Evolutionary conservation across 169 alveolate genomes (phyloP).

Genomic region (Besnoitia besnoiti): DNA sequence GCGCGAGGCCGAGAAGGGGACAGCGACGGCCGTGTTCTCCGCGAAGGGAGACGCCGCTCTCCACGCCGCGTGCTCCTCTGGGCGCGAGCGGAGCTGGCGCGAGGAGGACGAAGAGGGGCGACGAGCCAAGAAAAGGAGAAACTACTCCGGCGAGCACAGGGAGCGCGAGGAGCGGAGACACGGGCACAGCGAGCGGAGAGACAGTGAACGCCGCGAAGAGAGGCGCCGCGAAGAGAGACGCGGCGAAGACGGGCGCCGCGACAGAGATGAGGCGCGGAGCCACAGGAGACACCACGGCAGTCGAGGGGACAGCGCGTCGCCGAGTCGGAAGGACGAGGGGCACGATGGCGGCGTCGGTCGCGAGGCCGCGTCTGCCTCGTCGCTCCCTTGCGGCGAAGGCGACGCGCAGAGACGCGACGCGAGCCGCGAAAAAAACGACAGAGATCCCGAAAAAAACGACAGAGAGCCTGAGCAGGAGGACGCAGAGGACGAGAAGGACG

Average conservation of each 20-base stretch:
- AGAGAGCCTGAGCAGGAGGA: not conserved
- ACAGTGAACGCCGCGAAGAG: not conserved
- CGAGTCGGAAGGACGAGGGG: no score
- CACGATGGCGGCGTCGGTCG: no score
- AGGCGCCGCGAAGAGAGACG: not conserved
- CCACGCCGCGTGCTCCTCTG: no score
- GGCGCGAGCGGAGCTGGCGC: no score
- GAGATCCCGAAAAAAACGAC: not conserved
- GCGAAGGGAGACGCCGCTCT: no score
- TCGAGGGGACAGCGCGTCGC: not conserved
- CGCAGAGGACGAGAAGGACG: not conserved
- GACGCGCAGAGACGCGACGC: not conserved
- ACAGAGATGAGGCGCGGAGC: not conserved
- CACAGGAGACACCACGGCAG: not conserved
- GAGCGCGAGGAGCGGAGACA: not conserved
- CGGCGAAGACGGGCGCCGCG: not conserved
- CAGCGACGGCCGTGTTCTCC: conserved; percentile 10
- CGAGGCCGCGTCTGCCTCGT: not conserved
- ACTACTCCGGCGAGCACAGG: not conserved
- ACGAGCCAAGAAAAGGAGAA: no score
- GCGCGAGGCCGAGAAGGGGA: not conserved
- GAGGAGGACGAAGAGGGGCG: no score
- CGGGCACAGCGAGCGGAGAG: not conserved
- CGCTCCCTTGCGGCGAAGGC: not conserved
- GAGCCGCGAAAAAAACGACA: not conserved